phyloP scores from a whole-genome alignment of 2,329 filamentous ascomycete genomes.

The Lizonia empirigonia region DNA sequence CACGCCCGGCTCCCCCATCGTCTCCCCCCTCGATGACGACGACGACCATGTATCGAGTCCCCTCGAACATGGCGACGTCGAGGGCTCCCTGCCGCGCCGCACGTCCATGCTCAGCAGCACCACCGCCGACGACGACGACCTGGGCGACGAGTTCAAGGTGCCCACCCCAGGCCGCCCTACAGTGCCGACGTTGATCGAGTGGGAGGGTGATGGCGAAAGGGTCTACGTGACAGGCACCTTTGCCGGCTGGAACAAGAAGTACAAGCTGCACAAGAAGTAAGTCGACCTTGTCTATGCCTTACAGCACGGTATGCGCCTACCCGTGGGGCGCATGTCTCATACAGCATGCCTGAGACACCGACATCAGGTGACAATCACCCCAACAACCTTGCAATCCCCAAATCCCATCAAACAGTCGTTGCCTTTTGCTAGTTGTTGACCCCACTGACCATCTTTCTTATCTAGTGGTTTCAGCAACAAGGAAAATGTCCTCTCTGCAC shows the following conservation, averaged over 20 bases:
- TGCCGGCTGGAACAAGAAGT: constrained; percentile 96
- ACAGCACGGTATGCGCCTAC: constrained; percentile 21
- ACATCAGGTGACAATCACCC: constrained; percentile 18
- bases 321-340: constrained; percentile 30
- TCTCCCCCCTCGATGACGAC: constrained; percentile 70
- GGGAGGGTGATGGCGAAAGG: constrained; percentile 81
- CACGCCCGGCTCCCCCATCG: constrained; percentile 87
- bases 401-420: constrained; percentile 17
- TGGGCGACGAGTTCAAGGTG: constrained; percentile 69
- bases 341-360: constrained; percentile 22
- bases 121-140: constrained; percentile 69
- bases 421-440: constrained; percentile 17
- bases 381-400: constrained; percentile 18
- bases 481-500: constrained; percentile 71
- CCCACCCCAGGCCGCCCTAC: constrained; percentile 68
- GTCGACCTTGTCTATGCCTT: constrained; percentile 36
- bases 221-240: constrained; percentile 98
- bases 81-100: constrained; percentile 61
- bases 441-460: constrained; percentile 8
- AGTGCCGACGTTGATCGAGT: constrained; percentile 84
- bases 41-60: too few species aligned
- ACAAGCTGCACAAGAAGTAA: constrained; percentile 83
- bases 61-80: constrained; percentile 51
- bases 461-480: constrained; percentile 50
- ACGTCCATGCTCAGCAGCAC: constrained; percentile 61